These are phyloP conservation scores for Fragilariopsis cylindrus DNA, from an alignment of 108 stramenopile genomes.

Conservation along the genomic window DNA sequence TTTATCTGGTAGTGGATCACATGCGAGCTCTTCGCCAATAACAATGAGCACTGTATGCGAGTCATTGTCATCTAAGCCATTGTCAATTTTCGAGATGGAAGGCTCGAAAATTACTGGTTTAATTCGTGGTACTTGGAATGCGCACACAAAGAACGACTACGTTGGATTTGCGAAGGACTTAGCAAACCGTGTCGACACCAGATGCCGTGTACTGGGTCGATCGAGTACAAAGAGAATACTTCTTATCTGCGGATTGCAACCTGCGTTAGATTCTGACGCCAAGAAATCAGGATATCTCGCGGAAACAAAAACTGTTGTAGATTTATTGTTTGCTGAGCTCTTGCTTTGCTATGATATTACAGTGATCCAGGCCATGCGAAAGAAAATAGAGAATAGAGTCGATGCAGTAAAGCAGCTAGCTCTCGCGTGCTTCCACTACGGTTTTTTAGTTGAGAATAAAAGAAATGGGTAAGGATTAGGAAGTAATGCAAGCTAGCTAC, in stretches of 20 bases:
- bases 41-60: not conserved
- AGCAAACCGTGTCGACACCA: conserved; percentile 1
- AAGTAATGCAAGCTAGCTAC: too few species aligned
- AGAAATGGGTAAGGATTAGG: too few species aligned
- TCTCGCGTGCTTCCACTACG: conserved; percentile 39
- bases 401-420: conserved; percentile 27
- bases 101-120: not conserved
- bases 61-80: not conserved
- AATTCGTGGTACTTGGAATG: not conserved
- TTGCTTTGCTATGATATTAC: conserved; percentile 29
- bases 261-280: conserved; percentile 29
- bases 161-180: not conserved
- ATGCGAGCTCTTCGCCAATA: not conserved
- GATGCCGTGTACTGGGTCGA: not conserved
- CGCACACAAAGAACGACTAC: not conserved
- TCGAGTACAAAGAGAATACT: conserved; percentile 10
- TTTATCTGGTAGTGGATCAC: not conserved
- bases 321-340: conserved; percentile 29
- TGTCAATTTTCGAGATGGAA: conserved; percentile 20
- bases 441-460: conserved; percentile 1
- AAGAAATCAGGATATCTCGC: conserved; percentile 25
- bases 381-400: conserved; percentile 9
- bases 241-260: conserved; percentile 22
- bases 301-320: conserved; percentile 22
- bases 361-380: conserved; percentile 32